These are phyloP conservation scores for Biscogniauxia sp. DNA, from an alignment of 2,329 filamentous ascomycete genomes.

Conservation along the genomic window DNA sequence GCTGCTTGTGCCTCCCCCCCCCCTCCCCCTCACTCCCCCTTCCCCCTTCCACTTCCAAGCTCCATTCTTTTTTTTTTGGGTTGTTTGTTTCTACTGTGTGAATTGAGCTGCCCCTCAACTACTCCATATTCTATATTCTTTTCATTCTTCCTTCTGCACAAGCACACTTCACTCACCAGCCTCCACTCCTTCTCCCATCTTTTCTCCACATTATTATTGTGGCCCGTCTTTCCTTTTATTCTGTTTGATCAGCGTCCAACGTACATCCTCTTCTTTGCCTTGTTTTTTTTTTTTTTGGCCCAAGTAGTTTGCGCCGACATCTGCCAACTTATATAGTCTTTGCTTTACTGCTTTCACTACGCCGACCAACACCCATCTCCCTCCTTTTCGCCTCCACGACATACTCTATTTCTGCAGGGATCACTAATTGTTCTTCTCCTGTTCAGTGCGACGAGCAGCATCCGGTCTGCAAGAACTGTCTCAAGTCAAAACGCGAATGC, in stretches of 20 bases:
- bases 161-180: neutral
- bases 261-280: too few species aligned
- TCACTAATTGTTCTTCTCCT: slow-evolving; percentile 1
- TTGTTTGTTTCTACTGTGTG: neutral
- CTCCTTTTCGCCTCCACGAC: slow-evolving; percentile 11
- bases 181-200: neutral
- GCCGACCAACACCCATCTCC: neutral
- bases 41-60: neutral
- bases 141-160: neutral
- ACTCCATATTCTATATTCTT: neutral
- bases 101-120: neutral
- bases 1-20: neutral
- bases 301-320: neutral
- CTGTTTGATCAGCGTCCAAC: too few species aligned
- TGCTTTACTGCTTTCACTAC: neutral
- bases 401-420: slow-evolving; percentile 15
- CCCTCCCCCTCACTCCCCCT: neutral
- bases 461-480: slow-evolving; percentile 86
- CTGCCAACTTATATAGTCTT: neutral
- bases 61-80: neutral
- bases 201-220: neutral
- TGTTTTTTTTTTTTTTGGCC: neutral
- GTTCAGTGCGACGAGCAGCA: slow-evolving; percentile 91
- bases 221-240: too few species aligned
- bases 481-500: slow-evolving; percentile 85